These are phyloP conservation scores for Craspedostauros australis DNA, from an alignment of 108 stramenopile genomes.

Conservation along the genomic window DNA sequence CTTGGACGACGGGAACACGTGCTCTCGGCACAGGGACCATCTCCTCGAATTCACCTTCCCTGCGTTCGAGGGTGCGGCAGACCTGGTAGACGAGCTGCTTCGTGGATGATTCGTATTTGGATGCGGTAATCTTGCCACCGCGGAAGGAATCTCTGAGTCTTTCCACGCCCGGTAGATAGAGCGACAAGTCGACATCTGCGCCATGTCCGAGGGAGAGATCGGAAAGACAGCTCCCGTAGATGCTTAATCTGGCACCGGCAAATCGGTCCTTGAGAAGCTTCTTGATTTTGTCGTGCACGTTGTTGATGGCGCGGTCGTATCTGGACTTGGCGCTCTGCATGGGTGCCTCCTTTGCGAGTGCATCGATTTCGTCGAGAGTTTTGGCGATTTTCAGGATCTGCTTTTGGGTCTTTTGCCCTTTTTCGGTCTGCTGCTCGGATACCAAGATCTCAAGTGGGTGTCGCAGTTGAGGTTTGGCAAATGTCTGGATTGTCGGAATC, in stretches of 20 bases:
- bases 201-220: constrained; percentile 58
- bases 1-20: constrained; percentile 75
- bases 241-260: constrained; percentile 29
- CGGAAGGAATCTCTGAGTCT: constrained; percentile 40
- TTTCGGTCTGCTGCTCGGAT: background rate
- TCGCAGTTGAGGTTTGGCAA: background rate
- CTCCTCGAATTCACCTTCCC: constrained; percentile 28
- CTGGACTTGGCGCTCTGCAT: no score
- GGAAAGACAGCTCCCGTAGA: constrained; percentile 71
- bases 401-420: background rate
- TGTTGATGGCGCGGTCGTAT: constrained; percentile 18
- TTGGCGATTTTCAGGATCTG: background rate
- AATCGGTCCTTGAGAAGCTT: constrained; percentile 18
- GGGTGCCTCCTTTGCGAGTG: constrained; percentile 4
- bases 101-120: constrained; percentile 43
- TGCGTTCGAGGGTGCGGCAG: constrained; percentile 18
- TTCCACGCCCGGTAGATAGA: constrained; percentile 41
- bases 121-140: constrained; percentile 31
- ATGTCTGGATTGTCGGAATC: background rate
- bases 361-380: constrained; percentile 2
- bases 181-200: constrained; percentile 67
- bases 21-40: constrained; percentile 51
- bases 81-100: constrained; percentile 43
- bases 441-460: background rate
- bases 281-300: constrained; percentile 17